These are phyloP conservation scores for Picea glauca DNA, from an alignment of 75 land plant species.

Conservation along the genomic window DNA sequence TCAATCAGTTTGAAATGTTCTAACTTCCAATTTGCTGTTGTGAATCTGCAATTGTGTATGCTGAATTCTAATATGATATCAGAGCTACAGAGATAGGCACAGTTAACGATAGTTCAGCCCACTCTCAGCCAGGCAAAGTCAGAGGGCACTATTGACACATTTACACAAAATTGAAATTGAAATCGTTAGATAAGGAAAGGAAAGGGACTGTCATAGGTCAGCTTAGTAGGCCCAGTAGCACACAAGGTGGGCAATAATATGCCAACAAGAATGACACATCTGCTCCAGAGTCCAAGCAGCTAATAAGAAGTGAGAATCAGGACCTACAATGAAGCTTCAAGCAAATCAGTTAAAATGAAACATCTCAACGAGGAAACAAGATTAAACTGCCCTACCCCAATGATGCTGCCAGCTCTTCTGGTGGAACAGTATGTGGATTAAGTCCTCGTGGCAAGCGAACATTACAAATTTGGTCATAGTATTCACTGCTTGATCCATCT, in stretches of 20 bases:
- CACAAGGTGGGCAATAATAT: neutral
- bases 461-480: slow-evolving; percentile 68
- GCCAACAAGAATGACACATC: neutral
- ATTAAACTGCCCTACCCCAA: slow-evolving; percentile 51
- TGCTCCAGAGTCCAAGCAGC: neutral
- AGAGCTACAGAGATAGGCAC: neutral
- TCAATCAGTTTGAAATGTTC: too few species aligned
- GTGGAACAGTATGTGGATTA: slow-evolving; percentile 83
- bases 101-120: neutral
- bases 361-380: neutral
- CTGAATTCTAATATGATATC: neutral
- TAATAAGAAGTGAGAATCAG: neutral
- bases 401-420: slow-evolving; percentile 81
- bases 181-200: neutral
- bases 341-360: neutral
- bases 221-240: neutral
- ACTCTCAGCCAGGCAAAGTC: neutral
- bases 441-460: slow-evolving; percentile 78
- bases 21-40: neutral
- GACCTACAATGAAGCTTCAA: neutral
- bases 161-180: neutral
- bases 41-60: neutral
- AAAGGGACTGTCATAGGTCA: neutral
- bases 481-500: slow-evolving; percentile 26
- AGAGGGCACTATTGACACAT: neutral